phyloP scores from a whole-genome alignment of 129 eudicot species.

The Heracleum sosnowskyi region DNA sequence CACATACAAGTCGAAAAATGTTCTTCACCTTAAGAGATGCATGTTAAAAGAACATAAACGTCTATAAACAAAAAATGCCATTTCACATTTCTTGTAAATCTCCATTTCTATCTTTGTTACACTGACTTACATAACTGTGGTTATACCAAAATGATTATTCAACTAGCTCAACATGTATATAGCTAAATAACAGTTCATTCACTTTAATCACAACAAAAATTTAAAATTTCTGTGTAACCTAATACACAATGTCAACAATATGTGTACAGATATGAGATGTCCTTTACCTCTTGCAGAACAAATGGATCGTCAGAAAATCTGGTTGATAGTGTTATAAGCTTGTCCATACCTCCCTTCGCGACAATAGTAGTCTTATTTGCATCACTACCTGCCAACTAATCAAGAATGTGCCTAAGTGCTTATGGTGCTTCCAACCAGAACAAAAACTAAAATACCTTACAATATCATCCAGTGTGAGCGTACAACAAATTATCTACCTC shows the following conservation, averaged over 20 bases:
- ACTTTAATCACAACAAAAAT: background rate
- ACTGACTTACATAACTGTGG: background rate
- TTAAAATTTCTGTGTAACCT: background rate
- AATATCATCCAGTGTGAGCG: background rate
- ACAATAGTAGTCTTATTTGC: constrained; percentile 66
- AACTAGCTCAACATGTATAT: background rate
- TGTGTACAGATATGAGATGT: background rate
- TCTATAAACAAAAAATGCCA: background rate
- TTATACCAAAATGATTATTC: background rate
- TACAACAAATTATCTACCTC: background rate
- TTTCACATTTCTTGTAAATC: background rate
- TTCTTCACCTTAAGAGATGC: background rate
- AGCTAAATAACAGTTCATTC: background rate
- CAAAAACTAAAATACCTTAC: background rate
- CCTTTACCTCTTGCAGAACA: constrained; percentile 83
- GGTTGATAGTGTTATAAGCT: constrained; percentile 57
- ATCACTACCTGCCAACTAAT: constrained; percentile 96
- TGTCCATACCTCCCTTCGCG: constrained; percentile 73
- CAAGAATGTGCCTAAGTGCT: constrained; percentile 7
- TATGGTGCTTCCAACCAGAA: constrained; percentile 14
- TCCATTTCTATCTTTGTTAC: background rate
- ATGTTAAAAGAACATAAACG: background rate
- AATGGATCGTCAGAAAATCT: constrained; percentile 76
- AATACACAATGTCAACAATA: background rate
- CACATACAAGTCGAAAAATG: background rate